phyloP scores from a whole-genome alignment of 1,284 basidiomycete genomes.

The Serendipita sp. region DNA sequence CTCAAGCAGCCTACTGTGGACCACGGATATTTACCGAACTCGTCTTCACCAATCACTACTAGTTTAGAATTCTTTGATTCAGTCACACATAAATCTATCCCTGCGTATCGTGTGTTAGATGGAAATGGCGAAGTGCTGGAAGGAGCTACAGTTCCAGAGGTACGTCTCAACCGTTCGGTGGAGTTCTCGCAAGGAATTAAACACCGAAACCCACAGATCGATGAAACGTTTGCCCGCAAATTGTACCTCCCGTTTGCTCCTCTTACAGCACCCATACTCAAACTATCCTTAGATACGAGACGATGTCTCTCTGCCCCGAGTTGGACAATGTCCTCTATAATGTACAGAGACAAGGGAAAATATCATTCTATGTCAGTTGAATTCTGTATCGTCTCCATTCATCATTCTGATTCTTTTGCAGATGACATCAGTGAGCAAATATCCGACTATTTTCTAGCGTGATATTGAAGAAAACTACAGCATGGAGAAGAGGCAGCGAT shows the following conservation, averaged over 20 bases:
- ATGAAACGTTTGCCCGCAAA: conserved; percentile 53
- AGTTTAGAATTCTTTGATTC: conserved; percentile 66
- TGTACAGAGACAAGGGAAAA: conserved; percentile 85
- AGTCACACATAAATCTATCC: conserved; percentile 49
- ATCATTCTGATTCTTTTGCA: conserved; percentile 18
- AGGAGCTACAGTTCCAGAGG: conserved; percentile 61
- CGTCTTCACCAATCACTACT: conserved; percentile 50
- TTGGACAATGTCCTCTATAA: conserved; percentile 85
- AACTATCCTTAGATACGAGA: conserved; percentile 42
- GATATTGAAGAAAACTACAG: conserved; percentile 24
- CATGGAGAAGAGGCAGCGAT: conserved; percentile 88
- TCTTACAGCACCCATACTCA: background rate
- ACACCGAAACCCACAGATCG: conserved; percentile 34
- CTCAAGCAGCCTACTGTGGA: background rate
- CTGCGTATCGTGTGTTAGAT: conserved; percentile 72
- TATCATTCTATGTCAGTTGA: conserved; percentile 74
- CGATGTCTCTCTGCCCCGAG: conserved; percentile 73
- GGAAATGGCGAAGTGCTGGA: conserved; percentile 57
- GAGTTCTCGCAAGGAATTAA: background rate
- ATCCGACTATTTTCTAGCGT: background rate
- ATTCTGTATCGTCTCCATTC: background rate
- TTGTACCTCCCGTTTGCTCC: conserved; percentile 31
- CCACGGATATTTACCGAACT: conserved; percentile 41
- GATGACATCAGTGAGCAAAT: conserved; percentile 58
- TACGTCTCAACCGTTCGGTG: conserved; percentile 18